A percentile compares a stretch with the other conserved stretches of the same genome.
These are phyloP conservation scores for Pyrrhoderma noxium DNA, from an alignment of 1,284 basidiomycete genomes.

Conservation along the genomic window DNA sequence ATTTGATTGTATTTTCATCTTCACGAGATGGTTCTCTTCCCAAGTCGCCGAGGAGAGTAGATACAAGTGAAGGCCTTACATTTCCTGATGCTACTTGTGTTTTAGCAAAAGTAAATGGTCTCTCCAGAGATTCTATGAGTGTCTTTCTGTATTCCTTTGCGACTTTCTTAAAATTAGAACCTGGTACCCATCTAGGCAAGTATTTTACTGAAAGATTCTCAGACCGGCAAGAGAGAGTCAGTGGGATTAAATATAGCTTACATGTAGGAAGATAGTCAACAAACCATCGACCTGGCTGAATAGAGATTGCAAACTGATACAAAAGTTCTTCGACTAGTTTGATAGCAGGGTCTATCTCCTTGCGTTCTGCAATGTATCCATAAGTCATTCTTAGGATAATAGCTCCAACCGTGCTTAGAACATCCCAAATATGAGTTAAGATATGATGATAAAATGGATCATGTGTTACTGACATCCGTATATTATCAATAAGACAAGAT, in stretches of 20 bases:
- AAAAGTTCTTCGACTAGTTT: slow-evolving; percentile 22
- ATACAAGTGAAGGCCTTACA: slow-evolving; percentile 32
- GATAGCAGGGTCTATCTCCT: slow-evolving; percentile 24
- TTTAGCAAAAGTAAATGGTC: slow-evolving; percentile 34
- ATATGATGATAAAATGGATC: no score
- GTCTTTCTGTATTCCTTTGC: slow-evolving; percentile 31
- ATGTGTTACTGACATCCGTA: slow-evolving; percentile 12
- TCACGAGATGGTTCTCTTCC: slow-evolving; percentile 21
- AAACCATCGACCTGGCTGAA: slow-evolving; percentile 26
- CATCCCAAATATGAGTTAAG: no score
- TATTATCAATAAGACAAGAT: slow-evolving; percentile 7
- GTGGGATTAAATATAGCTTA: slow-evolving; percentile 14
- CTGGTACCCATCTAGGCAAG: slow-evolving; percentile 45
- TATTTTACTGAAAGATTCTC: slow-evolving; percentile 28
- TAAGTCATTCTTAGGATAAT: slow-evolving; percentile 30
- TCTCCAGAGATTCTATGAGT: slow-evolving; percentile 27
- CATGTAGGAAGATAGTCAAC: slow-evolving; percentile 30
- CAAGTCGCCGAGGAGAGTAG: slow-evolving; percentile 29
- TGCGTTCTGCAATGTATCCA: slow-evolving; percentile 26
- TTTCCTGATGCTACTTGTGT: slow-evolving; percentile 36
- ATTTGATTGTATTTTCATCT: slow-evolving; percentile 33
- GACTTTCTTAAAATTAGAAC: slow-evolving; percentile 35
- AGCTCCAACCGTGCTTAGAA: slow-evolving; percentile 23
- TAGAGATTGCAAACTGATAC: slow-evolving; percentile 20
- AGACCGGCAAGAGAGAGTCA: background rate